Evolutionary conservation across 2,329 filamentous ascomycete genomes (phyloP), one percentile per base, ranked within the genome.

Genomic region (Cladosporium austrohemisphaericum): DNA sequence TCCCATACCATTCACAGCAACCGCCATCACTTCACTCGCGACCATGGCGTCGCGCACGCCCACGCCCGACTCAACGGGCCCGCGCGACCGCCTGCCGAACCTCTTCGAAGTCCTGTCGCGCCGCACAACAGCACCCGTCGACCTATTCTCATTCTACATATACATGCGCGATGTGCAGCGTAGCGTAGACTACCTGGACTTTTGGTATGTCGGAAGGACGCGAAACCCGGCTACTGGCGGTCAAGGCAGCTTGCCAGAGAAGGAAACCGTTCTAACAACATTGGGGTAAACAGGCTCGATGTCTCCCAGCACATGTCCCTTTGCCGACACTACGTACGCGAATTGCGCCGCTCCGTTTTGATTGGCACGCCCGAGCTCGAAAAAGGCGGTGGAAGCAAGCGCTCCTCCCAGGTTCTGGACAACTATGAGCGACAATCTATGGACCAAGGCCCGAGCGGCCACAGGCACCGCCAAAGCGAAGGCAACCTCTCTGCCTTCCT

Each of bases 141-240:
- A 98, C 65, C 77, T 98, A 9, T 98, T 95, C 70, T 96, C 91
- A 2, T 98, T 98, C 75, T 98, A 98, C 72, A 98, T 98, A 62
- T 98, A 95, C 72, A 98, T 98, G 93, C 83, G 93, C 63, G 94
- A 98, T 69, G 91, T 96, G 71, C 93, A 98, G 70, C 84, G 91
- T 67, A 96, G 92, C 6, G 93, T 98, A 10, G 93, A 98, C 65
- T 98, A 98, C 63, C 76, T 98, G 33, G 93, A 98, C 67, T 98
- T 98, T 71, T 98, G 94, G 93, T 97, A 47, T 22, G 44, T 22
- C 25, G 75, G n/a, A n/a, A 51, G 81, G 66, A 46, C 33, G 31
- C 38, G 25, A 43, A 32, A 20, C 13, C 35, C 25, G 48, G 4
- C 8, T 43, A 23, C 10, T n/a, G 25, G 16, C 20, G 16, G 4